Evolutionary conservation across 345 rosid genomes (phyloP).

Genomic region (Microcos paniculata): DNA sequence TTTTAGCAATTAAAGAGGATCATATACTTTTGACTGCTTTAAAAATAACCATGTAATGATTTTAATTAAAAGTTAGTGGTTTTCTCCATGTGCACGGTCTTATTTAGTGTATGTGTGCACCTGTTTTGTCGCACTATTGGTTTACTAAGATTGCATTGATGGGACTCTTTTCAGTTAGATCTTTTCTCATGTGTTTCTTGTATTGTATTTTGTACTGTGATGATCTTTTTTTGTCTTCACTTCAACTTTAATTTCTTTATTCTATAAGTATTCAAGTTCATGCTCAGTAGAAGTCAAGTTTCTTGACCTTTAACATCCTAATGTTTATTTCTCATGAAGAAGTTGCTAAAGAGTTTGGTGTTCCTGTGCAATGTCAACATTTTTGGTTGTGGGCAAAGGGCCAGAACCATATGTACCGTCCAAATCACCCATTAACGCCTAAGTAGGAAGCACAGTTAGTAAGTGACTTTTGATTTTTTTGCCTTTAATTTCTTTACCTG

Average conservation of each 20-base stretch:
- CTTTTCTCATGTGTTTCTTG: background rate
- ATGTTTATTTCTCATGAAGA: slow-evolving; percentile 48
- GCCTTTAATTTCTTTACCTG: background rate
- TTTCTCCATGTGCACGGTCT: background rate
- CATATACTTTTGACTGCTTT: background rate
- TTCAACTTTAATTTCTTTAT: background rate
- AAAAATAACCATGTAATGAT: background rate
- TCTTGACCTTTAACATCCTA: background rate
- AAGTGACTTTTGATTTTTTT: slow-evolving; percentile 24
- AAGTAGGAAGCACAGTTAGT: slow-evolving; percentile 67
- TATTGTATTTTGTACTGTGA: background rate
- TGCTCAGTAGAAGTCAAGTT: background rate
- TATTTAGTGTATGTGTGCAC: background rate
- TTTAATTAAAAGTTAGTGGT: background rate
- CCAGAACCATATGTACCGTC: slow-evolving; percentile 77
- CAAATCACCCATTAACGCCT: slow-evolving; percentile 57
- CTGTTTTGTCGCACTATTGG: background rate
- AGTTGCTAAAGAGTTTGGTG: slow-evolving; percentile 67
- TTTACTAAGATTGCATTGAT: background rate
- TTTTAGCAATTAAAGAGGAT: background rate
- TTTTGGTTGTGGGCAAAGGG: slow-evolving; percentile 90
- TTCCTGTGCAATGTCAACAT: slow-evolving; percentile 66
- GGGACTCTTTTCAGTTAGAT: background rate
- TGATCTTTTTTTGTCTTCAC: background rate
- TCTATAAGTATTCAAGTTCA: background rate